Conservation (phyloP, 805 yeast species). For the Candida insectorum region DNA sequence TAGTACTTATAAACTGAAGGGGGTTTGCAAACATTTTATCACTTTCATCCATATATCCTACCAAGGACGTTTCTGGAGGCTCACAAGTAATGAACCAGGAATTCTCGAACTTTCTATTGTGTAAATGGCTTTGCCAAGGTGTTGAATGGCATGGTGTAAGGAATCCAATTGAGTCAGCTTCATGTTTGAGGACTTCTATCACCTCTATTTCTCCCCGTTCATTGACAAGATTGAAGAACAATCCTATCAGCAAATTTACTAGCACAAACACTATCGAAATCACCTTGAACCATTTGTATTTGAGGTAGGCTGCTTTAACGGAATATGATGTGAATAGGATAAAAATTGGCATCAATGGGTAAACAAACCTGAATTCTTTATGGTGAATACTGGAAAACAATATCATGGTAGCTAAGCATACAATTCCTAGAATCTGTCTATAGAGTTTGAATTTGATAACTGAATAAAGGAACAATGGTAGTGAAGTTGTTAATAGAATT, state of each 20-base stretch:
- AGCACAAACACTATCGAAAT: slow-evolving; percentile 18
- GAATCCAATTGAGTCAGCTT: slow-evolving; percentile 59
- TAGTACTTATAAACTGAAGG: slow-evolving; percentile 44
- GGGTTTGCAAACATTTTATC: slow-evolving; percentile 78
- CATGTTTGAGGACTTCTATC: slow-evolving; percentile 46
- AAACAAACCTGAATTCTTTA: slow-evolving; percentile 88
- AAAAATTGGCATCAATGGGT: slow-evolving; percentile 77
- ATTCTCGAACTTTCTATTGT: slow-evolving; percentile 42
- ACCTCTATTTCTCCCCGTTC: slow-evolving; percentile 85
- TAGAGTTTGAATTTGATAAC: slow-evolving; percentile 12
- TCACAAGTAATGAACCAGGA: slow-evolving; percentile 87
- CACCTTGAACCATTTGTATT: slow-evolving; percentile 5
- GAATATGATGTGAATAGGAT: slow-evolving; percentile 49
- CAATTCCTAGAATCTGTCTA: slow-evolving; percentile 16
- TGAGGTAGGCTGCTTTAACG: slow-evolving; percentile 9
- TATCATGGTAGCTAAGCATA: slow-evolving; percentile 41
- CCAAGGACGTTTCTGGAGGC: slow-evolving; percentile 60
- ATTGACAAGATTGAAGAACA: slow-evolving; percentile 61
- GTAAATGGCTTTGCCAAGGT: slow-evolving; percentile 87
- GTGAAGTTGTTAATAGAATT: slow-evolving; percentile 57
- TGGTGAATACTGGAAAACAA: slow-evolving; percentile 70
- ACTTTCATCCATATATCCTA: slow-evolving; percentile 75
- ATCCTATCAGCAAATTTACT: slow-evolving; percentile 40
- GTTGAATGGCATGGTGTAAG: slow-evolving; percentile 97
- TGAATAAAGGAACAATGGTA: slow-evolving; percentile 53